Percentiles rank a stretch among this genome's conserved stretches.
Evolutionary conservation across 495 filamentous ascomycete genomes (phyloP).

Genomic region (Daldinia vernicosa): DNA sequence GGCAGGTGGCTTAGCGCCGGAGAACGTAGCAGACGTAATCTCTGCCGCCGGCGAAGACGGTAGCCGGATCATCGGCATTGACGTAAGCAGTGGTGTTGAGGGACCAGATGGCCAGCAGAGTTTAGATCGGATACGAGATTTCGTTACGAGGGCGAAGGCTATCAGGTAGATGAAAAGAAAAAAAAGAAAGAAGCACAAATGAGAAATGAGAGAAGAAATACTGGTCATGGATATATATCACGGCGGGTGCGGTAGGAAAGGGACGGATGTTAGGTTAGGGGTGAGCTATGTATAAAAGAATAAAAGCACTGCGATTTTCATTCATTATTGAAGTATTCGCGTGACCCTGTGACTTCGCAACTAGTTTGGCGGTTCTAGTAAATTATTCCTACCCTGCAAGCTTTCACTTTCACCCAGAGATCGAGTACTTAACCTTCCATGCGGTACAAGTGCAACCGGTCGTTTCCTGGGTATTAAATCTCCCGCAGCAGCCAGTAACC

Average conservation of each 20-base stretch:
- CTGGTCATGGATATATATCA: neutral
- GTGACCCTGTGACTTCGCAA: constrained; percentile 14
- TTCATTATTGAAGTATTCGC: neutral
- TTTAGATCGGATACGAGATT: constrained; percentile 80
- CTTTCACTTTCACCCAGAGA: neutral
- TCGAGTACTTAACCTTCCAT: neutral
- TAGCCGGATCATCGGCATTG: constrained; percentile 77
- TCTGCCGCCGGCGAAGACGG: constrained; percentile 62
- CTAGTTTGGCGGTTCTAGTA: neutral
- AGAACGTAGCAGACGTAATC: constrained; percentile 75
- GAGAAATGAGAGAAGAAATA: neutral
- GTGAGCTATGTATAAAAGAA: neutral
- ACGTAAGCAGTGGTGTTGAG: constrained; percentile 95
- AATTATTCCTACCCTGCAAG: neutral
- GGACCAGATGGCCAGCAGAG: constrained; percentile 77
- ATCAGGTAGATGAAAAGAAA: constrained; percentile 47
- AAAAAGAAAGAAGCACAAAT: neutral
- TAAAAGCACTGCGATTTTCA: neutral
- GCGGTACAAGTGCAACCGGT: neutral
- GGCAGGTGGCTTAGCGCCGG: constrained; percentile 81
- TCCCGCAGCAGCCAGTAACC: neutral
- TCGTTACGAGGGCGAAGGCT: constrained; percentile 76
- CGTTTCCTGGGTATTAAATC: neutral
- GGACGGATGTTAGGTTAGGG: neutral
- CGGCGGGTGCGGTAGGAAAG: neutral